phyloP scores from a whole-genome alignment of 305 asterid species.

The Solanum hybrid region DNA sequence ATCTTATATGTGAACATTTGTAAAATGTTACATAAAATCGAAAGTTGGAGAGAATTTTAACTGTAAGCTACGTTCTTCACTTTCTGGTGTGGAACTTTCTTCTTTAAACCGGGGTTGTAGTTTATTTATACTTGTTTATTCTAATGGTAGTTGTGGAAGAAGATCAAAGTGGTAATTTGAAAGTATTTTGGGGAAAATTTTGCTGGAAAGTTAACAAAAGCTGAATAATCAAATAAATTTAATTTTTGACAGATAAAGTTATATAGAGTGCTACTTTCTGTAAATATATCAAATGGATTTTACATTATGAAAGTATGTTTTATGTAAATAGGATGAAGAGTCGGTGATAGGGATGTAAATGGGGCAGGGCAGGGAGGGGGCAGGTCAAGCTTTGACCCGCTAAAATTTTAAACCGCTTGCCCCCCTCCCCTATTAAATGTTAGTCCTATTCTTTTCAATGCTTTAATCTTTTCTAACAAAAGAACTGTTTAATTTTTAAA shows the following conservation, averaged over 20 bases:
- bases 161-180: not conserved
- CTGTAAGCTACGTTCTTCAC: not conserved
- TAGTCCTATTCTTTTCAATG: not conserved
- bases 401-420: not conserved
- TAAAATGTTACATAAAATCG: not conserved
- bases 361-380: not conserved
- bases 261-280: not conserved
- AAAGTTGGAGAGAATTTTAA: not conserved
- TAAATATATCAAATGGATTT: not conserved
- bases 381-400: not conserved
- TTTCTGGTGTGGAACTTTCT: not conserved
- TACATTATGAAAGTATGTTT: not conserved
- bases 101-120: not conserved
- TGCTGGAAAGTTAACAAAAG: not conserved
- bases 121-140: not conserved
- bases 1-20: not conserved
- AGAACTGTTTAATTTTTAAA: not conserved
- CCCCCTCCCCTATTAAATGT: not conserved
- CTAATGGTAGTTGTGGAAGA: not conserved
- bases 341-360: not conserved
- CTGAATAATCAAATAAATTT: not conserved
- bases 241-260: not conserved
- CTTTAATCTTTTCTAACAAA: not conserved
- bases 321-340: not conserved
- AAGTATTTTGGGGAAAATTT: not conserved